Evolutionary conservation across 805 yeast species (phyloP).

Genomic region (Vanderwaltozyma tropicalis): DNA sequence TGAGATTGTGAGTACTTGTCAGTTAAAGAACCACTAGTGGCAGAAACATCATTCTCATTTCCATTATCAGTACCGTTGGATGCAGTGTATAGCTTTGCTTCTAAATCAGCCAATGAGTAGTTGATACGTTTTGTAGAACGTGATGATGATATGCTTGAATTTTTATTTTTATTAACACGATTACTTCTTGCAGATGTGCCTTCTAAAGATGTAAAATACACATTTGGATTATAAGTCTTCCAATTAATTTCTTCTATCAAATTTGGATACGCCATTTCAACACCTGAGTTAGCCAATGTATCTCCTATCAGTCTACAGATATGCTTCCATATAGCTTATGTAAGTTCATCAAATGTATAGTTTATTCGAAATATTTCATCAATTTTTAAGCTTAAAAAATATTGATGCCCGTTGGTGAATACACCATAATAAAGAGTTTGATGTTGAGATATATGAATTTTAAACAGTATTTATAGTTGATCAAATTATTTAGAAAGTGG

Average conservation of each 20-base stretch:
- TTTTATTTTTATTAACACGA: constrained; percentile 11
- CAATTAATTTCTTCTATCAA: constrained; percentile 27
- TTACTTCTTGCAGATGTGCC: constrained; percentile 14
- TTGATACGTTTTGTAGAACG: constrained; percentile 26
- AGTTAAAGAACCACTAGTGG: constrained; percentile 2
- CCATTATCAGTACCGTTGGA: constrained; percentile 5
- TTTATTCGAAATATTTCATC: too few relatives aligned
- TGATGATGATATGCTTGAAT: constrained; percentile 10
- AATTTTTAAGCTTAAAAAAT: too few relatives aligned
- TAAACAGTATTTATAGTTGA: too few relatives aligned
- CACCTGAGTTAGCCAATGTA: not conserved
- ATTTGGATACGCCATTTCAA: not conserved
- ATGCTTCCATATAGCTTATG: not conserved
- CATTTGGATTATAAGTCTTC: constrained; percentile 25
- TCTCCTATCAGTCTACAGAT: not conserved
- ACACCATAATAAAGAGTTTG: too few relatives aligned
- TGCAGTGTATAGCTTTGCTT: constrained; percentile 20
- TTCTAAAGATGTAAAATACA: constrained; percentile 20
- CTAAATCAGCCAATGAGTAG: constrained; percentile 28
- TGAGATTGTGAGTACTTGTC: constrained; percentile 23
- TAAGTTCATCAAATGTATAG: too few relatives aligned
- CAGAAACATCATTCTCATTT: constrained; percentile 1
- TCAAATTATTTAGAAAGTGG: not conserved
- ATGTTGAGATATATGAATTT: too few relatives aligned
- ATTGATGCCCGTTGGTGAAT: too few relatives aligned